These are phyloP conservation scores for Sindora glabra DNA, from an alignment of 306 rosid species.

Conservation along the genomic window DNA sequence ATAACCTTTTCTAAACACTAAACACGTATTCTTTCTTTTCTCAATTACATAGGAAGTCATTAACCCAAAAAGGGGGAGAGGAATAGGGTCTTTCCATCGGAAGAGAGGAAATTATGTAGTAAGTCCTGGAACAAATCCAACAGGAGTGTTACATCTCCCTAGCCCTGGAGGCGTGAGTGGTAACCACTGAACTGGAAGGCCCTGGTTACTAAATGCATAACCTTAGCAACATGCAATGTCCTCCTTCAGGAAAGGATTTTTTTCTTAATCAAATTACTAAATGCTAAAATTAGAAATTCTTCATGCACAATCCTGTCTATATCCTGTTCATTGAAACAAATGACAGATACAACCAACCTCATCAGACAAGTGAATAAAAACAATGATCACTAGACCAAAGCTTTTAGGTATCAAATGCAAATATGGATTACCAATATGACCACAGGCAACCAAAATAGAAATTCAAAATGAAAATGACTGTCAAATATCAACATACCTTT, in stretches of 20 bases:
- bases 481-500: conserved; percentile 47
- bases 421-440: background rate
- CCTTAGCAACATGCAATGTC: no score
- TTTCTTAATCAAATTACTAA: background rate
- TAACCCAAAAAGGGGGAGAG: no score
- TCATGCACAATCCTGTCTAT: background rate
- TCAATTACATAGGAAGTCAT: no score
- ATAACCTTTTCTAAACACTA: no score
- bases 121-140: no score
- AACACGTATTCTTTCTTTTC: no score
- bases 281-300: background rate
- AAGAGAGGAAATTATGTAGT: no score
- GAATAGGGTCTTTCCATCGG: no score
- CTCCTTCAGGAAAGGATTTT: background rate
- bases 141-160: no score
- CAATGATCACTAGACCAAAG: background rate
- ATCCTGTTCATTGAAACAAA: background rate
- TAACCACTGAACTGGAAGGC: no score
- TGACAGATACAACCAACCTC: conserved; percentile 3
- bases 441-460: background rate
- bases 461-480: conserved; percentile 12
- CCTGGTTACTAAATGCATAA: no score
- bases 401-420: background rate
- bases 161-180: no score
- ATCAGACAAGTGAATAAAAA: background rate